Conservation (phyloP, 2,329 filamentous ascomycete species). For the Diaporthe sp. region DNA sequence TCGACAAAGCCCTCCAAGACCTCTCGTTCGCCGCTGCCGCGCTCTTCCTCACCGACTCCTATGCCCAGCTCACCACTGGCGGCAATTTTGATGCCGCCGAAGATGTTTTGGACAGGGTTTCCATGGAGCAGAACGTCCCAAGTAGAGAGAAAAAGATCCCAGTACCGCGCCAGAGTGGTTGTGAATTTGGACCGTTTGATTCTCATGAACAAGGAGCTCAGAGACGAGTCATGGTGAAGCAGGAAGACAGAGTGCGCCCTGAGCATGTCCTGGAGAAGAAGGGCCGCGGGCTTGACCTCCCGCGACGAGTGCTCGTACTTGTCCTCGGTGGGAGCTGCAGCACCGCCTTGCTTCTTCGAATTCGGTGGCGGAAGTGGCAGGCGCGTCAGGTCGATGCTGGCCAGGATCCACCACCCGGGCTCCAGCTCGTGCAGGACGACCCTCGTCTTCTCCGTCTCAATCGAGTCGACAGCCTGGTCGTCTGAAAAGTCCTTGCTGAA, state of each 20-base stretch:
- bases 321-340: constrained; percentile 48
- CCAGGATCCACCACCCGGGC: constrained; percentile 94
- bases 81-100: constrained; percentile 88
- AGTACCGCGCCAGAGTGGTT: constrained; percentile 81
- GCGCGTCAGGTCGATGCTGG: constrained; percentile 86
- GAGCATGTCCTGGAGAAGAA: constrained; percentile 85
- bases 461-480: constrained; percentile 81
- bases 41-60: constrained; percentile 95
- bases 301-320: constrained; percentile 86
- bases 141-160: constrained; percentile 76
- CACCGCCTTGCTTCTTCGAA: constrained; percentile 48
- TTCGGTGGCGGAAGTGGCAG: constrained; percentile 71
- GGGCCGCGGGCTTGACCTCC: constrained; percentile 85
- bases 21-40: constrained; percentile 92
- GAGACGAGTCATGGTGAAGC: constrained; percentile 85
- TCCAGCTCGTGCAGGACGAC: constrained; percentile 91
- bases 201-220: constrained; percentile 78
- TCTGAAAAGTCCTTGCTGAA: constrained; percentile 91
- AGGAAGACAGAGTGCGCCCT: constrained; percentile 88
- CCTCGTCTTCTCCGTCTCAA: constrained; percentile 92
- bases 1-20: constrained; percentile 90
- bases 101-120: constrained; percentile 85
- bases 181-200: constrained; percentile 78
- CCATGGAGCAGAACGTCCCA: constrained; percentile 95
- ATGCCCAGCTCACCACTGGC: constrained; percentile 92